phyloP scores from a whole-genome alignment of 768 basidiomycete genomes.

The Antrodiella citrinella region DNA sequence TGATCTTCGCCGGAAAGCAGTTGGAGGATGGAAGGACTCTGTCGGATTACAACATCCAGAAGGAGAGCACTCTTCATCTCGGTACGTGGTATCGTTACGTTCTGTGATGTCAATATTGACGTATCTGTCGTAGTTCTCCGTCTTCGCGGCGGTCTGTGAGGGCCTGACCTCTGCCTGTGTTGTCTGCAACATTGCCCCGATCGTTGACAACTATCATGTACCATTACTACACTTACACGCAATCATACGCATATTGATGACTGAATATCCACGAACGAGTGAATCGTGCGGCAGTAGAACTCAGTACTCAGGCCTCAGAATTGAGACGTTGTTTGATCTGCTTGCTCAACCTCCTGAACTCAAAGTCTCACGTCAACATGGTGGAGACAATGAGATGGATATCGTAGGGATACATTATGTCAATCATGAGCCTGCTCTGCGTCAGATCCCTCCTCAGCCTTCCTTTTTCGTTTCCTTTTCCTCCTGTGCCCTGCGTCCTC shows the following conservation, averaged over 20 bases:
- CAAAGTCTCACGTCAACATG: too few species aligned
- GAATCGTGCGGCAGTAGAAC: too few species aligned
- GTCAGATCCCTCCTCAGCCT: background rate
- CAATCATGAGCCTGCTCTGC: background rate
- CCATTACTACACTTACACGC: too few species aligned
- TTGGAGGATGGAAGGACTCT: conserved; percentile 25
- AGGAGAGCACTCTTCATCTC: conserved; percentile 24
- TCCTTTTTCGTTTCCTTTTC: background rate
- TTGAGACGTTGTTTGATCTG: too few species aligned
- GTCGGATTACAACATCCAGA: conserved; percentile 30
- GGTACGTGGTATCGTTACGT: conserved; percentile 20
- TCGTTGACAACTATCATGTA: too few species aligned
- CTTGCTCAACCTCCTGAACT: too few species aligned
- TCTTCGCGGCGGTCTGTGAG: conserved; percentile 61
- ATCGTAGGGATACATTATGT: too few species aligned
- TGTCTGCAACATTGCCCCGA: background rate
- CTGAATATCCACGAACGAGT: too few species aligned
- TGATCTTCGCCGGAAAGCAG: conserved; percentile 27
- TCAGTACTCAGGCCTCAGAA: too few species aligned
- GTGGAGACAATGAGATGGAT: too few species aligned
- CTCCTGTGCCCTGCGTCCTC: background rate
- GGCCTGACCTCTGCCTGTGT: background rate
- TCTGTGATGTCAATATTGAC: background rate
- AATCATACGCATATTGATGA: too few species aligned
- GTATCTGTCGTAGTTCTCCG: conserved; percentile 38